Conservation (phyloP, 192 early-diverging fungal genomes). For the Gryganskiella cystojenkinii region DNA sequence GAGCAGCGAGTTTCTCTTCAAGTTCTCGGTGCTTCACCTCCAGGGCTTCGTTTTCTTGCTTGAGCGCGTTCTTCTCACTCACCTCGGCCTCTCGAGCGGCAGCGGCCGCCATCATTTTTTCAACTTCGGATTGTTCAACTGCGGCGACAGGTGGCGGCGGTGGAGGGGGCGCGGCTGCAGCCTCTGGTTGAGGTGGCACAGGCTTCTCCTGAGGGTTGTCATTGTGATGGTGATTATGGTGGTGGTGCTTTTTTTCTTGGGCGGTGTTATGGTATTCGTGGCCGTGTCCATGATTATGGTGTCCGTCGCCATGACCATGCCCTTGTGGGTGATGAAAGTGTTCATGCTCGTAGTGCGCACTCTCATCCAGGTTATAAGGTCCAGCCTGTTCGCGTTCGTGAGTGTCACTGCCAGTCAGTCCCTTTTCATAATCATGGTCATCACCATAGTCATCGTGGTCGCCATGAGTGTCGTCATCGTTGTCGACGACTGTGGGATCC, state of each 20-base stretch:
- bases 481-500: background rate
- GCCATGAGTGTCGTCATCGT: background rate
- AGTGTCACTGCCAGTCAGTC: background rate
- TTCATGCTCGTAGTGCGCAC: slow-evolving; percentile 22
- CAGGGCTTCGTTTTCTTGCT: slow-evolving; percentile 11
- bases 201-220: background rate
- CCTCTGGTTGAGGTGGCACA: background rate
- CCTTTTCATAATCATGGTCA: background rate
- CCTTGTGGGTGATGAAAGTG: slow-evolving; percentile 25
- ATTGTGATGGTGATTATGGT: background rate
- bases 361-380: slow-evolving; percentile 15
- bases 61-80: background rate
- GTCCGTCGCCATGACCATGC: background rate
- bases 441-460: background rate
- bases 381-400: slow-evolving; percentile 19
- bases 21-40: slow-evolving; percentile 12
- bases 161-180: too few relatives aligned
- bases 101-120: background rate
- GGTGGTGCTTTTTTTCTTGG: background rate
- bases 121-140: background rate
- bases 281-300: slow-evolving; percentile 1
- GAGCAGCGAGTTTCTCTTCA: background rate
- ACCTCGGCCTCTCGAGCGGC: background rate
- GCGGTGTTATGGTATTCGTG: background rate
- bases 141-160: too few relatives aligned